Evolutionary conservation across 1,284 basidiomycete genomes (phyloP).

Genomic region (Ganoderma sp.): DNA sequence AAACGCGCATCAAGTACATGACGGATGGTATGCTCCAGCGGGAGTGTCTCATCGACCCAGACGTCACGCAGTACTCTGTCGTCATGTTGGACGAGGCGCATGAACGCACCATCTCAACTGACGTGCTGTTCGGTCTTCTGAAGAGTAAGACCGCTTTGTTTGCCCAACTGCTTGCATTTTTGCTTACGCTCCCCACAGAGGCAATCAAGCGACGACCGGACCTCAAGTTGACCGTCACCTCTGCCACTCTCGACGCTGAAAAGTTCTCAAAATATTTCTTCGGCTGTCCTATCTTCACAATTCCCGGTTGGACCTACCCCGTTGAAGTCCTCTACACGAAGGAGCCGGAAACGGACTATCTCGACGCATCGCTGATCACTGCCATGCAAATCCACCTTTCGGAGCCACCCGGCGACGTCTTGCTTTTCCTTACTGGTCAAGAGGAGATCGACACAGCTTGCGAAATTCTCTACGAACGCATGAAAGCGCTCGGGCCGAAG

Average conservation of each 20-base stretch:
- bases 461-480: constrained; percentile 96
- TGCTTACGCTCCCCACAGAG: constrained; percentile 60
- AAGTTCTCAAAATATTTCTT: constrained; percentile 99
- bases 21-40: constrained; percentile 99
- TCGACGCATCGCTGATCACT: constrained; percentile 97
- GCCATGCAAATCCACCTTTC: constrained; percentile 99
- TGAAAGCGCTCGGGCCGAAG: constrained; percentile 96
- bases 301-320: constrained; percentile 97
- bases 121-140: constrained; percentile 94
- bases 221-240: constrained; percentile 97
- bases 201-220: constrained; percentile 93
- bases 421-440: constrained; percentile 98
- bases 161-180: background rate
- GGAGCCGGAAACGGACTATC: constrained; percentile 97
- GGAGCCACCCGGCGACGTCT: constrained; percentile 94
- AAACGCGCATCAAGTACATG: constrained; percentile 99
- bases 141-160: constrained; percentile 75
- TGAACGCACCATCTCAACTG: constrained; percentile 97
- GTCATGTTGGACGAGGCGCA: constrained; percentile 99
- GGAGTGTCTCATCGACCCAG: constrained; percentile 95
- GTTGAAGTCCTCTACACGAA: constrained; percentile 98
- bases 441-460: constrained; percentile 99
- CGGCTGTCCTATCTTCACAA: constrained; percentile 99
- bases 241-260: constrained; percentile 98
- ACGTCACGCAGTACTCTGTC: constrained; percentile 91